Evolutionary conservation across 495 filamentous ascomycete genomes (phyloP), one percentile per base, ranked within the genome.

Genomic region (Neurospora africana): DNA sequence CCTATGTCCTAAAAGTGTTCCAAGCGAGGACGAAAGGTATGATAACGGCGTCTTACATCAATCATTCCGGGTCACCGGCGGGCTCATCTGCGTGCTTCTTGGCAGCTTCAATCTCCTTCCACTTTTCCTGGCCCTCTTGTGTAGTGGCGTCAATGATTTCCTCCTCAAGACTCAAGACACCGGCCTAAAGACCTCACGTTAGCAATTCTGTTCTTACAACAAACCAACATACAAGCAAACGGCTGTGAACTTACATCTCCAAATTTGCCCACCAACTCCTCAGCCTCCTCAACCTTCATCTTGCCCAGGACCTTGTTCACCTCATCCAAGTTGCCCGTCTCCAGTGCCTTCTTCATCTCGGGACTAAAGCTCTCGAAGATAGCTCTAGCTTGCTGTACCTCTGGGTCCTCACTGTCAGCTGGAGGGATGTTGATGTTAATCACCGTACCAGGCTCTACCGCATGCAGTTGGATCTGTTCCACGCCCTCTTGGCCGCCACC

Each of bases 391-490:
- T 86, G 83, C 72, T 90, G 83, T 75, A 89, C 91, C 17, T 83
- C 87, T 17, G 88, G 86, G 30, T 94, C 92, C 13, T 87, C 83
- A 76, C 89, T 92, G 65, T 86, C 83, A 17, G 83, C 78, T 13
- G 92, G 88, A 43, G 90, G 90, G 15, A 98, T 89, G 43, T 82
- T 87, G 82, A 99, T 98, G 81, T 92, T 93, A 77, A 99, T 98
- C 69, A 90, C 89, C 3, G 95, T 98, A 72, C 91, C 92, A 15
- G 95, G 94, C 76, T 98, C 94, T 30, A 98, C 93, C 19, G 95
- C 94, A 79, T 99, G 95, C 30, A 99, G 85, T 82, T 99, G 95
- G 76, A 99, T 98, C 79, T 97, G 95, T 83, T 98, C 95, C n/a
- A 96, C 92, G 11, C 91, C 92, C 39, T 83, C 87, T 58, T 58